Evolutionary conservation across 495 filamentous ascomycete genomes (phyloP), one percentile per base, ranked within the genome.

Genomic region (Pseudoneurospora amorphoporcata): DNA sequence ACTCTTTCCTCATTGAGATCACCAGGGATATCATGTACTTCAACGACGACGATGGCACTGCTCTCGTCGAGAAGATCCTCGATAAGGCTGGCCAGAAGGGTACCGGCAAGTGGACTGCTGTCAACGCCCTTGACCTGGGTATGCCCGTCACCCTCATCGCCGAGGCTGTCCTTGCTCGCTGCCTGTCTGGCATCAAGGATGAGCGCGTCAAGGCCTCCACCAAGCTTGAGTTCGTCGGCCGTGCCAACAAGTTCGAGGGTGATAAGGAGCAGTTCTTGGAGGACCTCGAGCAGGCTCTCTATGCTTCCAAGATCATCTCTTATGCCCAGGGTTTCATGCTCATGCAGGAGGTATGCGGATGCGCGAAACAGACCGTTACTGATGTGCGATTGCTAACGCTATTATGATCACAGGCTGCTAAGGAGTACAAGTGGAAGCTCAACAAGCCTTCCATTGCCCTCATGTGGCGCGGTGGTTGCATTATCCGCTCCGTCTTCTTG

Each of bases 311-410:
- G 91, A 98, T 99, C 79, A 98, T 99, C 84, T 99, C 95, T 43
- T 99, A 99, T 81, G 93, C 95, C 76, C 95, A 99, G 84, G 95
- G 95, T 81, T 99, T 99, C 88, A 99, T 99, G 96, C 89, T 99
- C 80, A 98, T 99, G 88, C 95, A 98, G 87, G 90, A 97, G 84
- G 94, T 97, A 85, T 83, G 92, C 82, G 42, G 16, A 53, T 4
- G 37, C 71, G 19, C 23, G 58, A n/a, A 47, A 14, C 4, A n/a
- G 16, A 12, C 16, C 0, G 35, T 4, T 8, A 41, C 6, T 5
- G 19, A n/a, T 4, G 19, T 14, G 19, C 68, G n/a, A 32, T 14
- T 19, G 10, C 38, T 37, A 17, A 70, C 43, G 77, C 82, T 73
- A 81, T 75, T 16, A 42, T 39, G 12, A 75, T 71, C 58, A 70